A percentile compares a stretch with the other conserved stretches of the same genome.
phyloP scores from a whole-genome alignment of 2,329 filamentous ascomycete species.

The Hypoxylon rubiginosum region DNA sequence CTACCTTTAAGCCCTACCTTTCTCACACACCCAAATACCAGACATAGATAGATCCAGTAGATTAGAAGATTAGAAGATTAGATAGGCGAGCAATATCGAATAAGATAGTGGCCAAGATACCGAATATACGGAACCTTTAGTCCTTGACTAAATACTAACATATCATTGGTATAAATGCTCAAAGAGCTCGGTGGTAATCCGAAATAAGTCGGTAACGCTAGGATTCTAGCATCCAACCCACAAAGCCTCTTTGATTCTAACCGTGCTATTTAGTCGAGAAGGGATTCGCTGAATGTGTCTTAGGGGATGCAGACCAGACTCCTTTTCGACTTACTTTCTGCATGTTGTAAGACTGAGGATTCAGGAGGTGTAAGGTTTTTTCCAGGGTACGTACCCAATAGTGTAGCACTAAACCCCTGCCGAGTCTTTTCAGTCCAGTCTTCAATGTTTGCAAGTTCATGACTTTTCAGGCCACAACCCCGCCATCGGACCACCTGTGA shows the following conservation, averaged over 20 bases:
- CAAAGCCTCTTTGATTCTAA: conserved; percentile 33
- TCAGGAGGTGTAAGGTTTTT: not conserved
- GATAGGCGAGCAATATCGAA: not conserved
- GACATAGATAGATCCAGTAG: not conserved
- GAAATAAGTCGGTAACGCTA: conserved; percentile 4
- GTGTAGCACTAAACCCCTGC: not conserved
- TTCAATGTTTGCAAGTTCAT: not conserved
- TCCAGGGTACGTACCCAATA: not conserved
- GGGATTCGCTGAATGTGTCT: conserved; percentile 4
- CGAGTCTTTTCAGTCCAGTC: not conserved
- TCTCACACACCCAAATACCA: not conserved
- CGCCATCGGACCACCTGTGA: conserved; percentile 10
- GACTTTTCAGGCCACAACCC: not conserved
- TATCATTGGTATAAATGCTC: conserved; percentile 6
- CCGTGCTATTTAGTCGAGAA: conserved; percentile 26
- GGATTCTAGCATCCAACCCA: conserved; percentile 1
- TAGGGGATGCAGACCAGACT: not conserved
- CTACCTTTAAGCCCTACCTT: not conserved
- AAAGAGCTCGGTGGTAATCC: conserved; percentile 29
- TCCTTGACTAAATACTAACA: not conserved
- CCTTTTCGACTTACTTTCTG: not conserved
- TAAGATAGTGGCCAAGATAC: conserved; percentile 15
- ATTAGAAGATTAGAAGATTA: conserved; percentile 11
- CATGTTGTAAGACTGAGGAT: not conserved
- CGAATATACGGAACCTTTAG: not conserved